Percentiles rank a stretch among this genome's conserved stretches.
Evolutionary conservation across 768 basidiomycete species (phyloP).

Genomic region (Rhodotorula paludigena): DNA sequence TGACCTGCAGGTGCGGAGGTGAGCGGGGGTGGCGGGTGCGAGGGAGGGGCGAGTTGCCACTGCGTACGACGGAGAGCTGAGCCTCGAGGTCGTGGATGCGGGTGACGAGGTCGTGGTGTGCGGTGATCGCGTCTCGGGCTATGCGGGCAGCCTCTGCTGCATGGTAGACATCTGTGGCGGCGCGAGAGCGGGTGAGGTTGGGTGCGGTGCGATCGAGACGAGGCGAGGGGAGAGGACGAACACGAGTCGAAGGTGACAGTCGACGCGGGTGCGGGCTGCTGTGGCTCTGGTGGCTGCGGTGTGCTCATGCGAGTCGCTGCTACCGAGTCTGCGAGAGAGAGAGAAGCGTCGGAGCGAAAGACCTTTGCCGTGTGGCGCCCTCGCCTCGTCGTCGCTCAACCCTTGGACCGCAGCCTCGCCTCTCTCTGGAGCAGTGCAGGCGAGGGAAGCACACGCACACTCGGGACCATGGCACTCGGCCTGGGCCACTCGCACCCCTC

Average conservation of each 20-base stretch:
- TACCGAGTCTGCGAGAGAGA: neutral
- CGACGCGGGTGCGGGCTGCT: neutral
- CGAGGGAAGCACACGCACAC: neutral
- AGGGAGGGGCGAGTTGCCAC: neutral
- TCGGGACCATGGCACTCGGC: neutral
- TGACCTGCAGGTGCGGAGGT: conserved; percentile 10
- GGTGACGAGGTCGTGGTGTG: neutral
- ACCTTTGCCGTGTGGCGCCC: neutral
- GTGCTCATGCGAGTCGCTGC: neutral
- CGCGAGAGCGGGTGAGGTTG: neutral
- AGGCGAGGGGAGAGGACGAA: neutral
- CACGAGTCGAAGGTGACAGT: neutral
- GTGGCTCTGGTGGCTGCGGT: too few relatives aligned
- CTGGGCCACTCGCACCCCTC: too few relatives aligned
- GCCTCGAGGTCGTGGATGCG: conserved; percentile 12
- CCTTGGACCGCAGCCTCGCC: neutral
- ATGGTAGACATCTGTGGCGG: conserved; percentile 11
- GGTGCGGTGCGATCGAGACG: neutral
- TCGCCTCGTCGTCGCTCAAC: neutral
- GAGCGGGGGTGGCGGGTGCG: neutral
- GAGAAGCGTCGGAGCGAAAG: neutral
- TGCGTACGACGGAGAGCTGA: conserved; percentile 11
- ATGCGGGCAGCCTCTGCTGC: conserved; percentile 13
- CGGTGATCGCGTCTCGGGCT: conserved; percentile 10
- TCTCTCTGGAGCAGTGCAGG: neutral